Percentiles rank a stretch among this genome's conserved stretches.
phyloP scores from a whole-genome alignment of 495 filamentous ascomycete genomes.

The Clavariopsis aquatica region DNA sequence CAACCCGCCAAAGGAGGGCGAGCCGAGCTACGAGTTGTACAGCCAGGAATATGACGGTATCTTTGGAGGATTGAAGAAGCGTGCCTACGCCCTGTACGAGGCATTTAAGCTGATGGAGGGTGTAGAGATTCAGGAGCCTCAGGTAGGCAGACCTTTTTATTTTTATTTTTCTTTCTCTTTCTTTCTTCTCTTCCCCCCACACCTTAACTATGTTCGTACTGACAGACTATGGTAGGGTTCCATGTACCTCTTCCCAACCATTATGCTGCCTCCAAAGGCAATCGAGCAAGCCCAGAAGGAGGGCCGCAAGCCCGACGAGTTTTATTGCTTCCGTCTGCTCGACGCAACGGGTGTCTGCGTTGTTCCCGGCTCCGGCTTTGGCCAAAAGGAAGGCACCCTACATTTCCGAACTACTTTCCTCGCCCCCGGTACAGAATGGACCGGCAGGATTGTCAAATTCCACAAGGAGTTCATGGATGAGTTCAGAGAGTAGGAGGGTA shows the following conservation, averaged over 20 bases:
- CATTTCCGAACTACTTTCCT: conserved; percentile 98
- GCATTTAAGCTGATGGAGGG: conserved; percentile 95
- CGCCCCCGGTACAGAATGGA: conserved; percentile 94
- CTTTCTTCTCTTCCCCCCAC: not conserved
- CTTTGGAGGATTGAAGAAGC: conserved; percentile 68
- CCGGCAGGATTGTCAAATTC: conserved; percentile 82
- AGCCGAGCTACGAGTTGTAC: conserved; percentile 81
- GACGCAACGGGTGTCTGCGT: conserved; percentile 96
- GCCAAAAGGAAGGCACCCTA: conserved; percentile 85
- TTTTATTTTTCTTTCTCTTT: too few species aligned
- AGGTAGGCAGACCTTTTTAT: too few species aligned
- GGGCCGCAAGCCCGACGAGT: conserved; percentile 80
- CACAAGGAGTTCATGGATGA: conserved; percentile 89
- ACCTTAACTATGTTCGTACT: not conserved
- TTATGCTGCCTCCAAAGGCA: conserved; percentile 74
- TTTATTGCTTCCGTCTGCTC: conserved; percentile 85
- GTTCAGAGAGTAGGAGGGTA: conserved; percentile 50
- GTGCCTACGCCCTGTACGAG: conserved; percentile 80
- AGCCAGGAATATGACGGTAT: conserved; percentile 79
- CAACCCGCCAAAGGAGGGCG: conserved; percentile 81
- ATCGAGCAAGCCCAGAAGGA: conserved; percentile 71
- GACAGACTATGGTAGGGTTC: conserved; percentile 59
- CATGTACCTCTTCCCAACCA: conserved; percentile 99
- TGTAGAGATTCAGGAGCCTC: conserved; percentile 79
- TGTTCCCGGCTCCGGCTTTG: conserved; percentile 88